A percentile compares a stretch with the other conserved stretches of the same genome.
These are phyloP conservation scores for Tricholoma sp. DNA, from an alignment of 768 basidiomycete species.

Conservation along the genomic window DNA sequence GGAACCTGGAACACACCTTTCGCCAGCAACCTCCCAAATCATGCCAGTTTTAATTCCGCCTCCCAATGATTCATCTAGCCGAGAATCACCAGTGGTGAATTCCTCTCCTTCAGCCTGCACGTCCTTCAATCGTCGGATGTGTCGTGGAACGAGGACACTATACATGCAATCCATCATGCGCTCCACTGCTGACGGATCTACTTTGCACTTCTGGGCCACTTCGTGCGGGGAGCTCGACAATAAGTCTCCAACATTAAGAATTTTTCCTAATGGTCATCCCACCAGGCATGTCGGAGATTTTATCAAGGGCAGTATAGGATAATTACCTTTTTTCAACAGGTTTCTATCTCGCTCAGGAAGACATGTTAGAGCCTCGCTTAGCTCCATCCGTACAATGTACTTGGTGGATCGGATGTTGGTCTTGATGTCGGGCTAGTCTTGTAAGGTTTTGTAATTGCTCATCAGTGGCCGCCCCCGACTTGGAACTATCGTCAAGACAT, in stretches of 20 bases:
- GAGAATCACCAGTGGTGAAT: conserved; percentile 65
- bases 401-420: too few species aligned
- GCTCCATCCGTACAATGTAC: neutral
- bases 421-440: too few species aligned
- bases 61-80: conserved; percentile 64
- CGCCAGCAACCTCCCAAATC: conserved; percentile 85
- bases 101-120: conserved; percentile 33
- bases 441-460: too few species aligned
- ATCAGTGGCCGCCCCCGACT: too few species aligned
- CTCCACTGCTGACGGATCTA: conserved; percentile 44
- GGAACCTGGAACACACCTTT: conserved; percentile 53
- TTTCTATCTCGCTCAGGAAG: conserved; percentile 7
- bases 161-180: conserved; percentile 48
- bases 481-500: too few species aligned
- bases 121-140: conserved; percentile 37
- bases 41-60: conserved; percentile 78
- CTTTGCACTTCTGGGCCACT: conserved; percentile 50
- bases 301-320: neutral
- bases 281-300: neutral
- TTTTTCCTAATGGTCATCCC: conserved; percentile 34
- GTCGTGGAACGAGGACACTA: conserved; percentile 30
- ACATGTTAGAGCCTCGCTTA: neutral
- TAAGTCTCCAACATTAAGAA: conserved; percentile 44
- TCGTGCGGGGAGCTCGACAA: conserved; percentile 45
- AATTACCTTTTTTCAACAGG: conserved; percentile 27